Conservation (phyloP, 2,329 filamentous ascomycete species). For the Aspergillus udagawae region DNA sequence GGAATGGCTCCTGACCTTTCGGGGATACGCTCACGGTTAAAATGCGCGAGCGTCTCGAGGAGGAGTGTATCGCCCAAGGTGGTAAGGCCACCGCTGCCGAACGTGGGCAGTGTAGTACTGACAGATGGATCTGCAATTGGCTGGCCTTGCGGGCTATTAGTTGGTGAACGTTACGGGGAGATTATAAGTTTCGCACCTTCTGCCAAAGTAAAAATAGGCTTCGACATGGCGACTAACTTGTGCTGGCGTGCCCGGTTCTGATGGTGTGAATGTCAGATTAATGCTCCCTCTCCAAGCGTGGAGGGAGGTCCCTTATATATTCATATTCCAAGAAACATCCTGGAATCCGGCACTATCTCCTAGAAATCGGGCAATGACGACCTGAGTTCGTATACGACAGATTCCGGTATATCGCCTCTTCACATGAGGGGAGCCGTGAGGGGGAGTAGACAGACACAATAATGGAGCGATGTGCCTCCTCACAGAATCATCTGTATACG, state of each 20-base stretch:
- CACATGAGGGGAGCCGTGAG: neutral
- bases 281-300: neutral
- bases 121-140: constrained; percentile 21
- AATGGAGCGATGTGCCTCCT: neutral
- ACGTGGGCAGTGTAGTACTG: constrained; percentile 20
- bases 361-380: no score
- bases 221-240: constrained; percentile 5
- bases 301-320: neutral
- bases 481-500: no score
- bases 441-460: neutral
- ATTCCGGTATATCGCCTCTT: neutral
- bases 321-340: no score
- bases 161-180: neutral
- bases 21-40: constrained; percentile 59
- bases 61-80: constrained; percentile 57
- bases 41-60: constrained; percentile 60
- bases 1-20: constrained; percentile 39
- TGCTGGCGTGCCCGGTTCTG: neutral
- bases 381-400: no score
- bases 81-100: constrained; percentile 36
- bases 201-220: constrained; percentile 23
- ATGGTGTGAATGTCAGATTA: no score
- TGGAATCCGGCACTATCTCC: neutral
- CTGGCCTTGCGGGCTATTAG: constrained; percentile 17
- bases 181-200: constrained; percentile 17